A percentile compares a stretch with the other conserved stretches of the same genome.
These are phyloP conservation scores for Corynascus novoguineensis DNA, from an alignment of 495 filamentous ascomycete species.

Conservation along the genomic window DNA sequence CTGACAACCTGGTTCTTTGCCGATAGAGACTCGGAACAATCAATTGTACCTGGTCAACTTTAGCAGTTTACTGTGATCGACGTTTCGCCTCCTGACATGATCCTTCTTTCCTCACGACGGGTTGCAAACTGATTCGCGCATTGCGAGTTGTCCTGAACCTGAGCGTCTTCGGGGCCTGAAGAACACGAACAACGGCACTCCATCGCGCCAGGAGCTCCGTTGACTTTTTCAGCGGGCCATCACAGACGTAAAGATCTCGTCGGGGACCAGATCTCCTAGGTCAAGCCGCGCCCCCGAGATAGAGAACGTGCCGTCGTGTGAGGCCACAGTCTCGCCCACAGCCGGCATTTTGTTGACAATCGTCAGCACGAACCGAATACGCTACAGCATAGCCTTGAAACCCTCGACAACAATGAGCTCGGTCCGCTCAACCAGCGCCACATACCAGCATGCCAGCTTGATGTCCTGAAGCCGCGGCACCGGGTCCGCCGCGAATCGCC, in stretches of 20 bases:
- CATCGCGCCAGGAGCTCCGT: not conserved
- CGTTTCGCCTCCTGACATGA: not conserved
- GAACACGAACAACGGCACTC: not conserved
- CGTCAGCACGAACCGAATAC: not conserved
- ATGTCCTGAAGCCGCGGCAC: not conserved
- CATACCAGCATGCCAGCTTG: not conserved
- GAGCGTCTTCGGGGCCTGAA: not conserved
- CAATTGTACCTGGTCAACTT: no score
- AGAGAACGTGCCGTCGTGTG: not conserved
- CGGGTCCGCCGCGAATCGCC: not conserved
- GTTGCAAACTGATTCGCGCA: not conserved
- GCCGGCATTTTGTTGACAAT: not conserved
- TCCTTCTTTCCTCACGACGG: not conserved
- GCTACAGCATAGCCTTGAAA: not conserved
- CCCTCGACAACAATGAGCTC: not conserved
- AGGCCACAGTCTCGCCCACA: not conserved
- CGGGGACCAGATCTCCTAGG: not conserved
- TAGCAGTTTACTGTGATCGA: no score
- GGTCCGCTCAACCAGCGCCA: not conserved
- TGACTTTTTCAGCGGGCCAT: constrained; percentile 4
- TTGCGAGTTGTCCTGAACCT: not conserved
- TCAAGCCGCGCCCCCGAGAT: constrained; percentile 3
- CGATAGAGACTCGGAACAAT: no score
- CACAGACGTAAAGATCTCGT: not conserved
- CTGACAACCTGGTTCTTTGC: no score